These are phyloP conservation scores for Malus sieversii DNA, from an alignment of 306 rosid genomes.

Conservation along the genomic window DNA sequence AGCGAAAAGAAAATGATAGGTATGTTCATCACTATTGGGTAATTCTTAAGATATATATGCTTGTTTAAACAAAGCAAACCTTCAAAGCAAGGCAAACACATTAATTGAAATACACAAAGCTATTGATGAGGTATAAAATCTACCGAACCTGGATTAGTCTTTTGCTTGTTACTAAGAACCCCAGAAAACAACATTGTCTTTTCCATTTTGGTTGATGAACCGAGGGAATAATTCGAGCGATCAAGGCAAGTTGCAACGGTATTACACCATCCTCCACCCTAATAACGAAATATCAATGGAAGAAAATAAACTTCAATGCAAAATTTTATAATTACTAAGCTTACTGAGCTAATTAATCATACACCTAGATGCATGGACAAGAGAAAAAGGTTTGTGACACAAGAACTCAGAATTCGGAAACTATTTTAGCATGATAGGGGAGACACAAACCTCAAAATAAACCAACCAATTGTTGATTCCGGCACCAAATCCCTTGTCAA, in stretches of 20 bases:
- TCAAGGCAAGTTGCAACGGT: conserved; percentile 68
- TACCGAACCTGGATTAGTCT: conserved; percentile 73
- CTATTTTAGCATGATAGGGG: background rate
- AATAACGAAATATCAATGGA: conserved; percentile 2
- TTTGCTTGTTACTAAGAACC: conserved; percentile 36
- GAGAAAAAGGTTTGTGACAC: background rate
- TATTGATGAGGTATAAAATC: background rate
- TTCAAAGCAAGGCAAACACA: too few species aligned
- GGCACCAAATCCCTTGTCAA: conserved; percentile 57
- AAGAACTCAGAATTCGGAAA: too few species aligned
- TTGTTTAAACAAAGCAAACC: too few species aligned
- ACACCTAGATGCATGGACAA: too few species aligned
- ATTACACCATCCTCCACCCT: conserved; percentile 99
- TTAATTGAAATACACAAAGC: too few species aligned
- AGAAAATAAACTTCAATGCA: background rate
- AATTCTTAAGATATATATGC: background rate
- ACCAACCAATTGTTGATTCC: conserved; percentile 81
- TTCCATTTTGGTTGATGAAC: conserved; percentile 73
- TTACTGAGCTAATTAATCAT: too few species aligned
- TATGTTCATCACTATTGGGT: background rate
- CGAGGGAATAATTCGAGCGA: conserved; percentile 61
- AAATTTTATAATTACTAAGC: too few species aligned
- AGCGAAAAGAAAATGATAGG: background rate
- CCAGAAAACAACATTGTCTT: conserved; percentile 65
- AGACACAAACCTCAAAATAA: conserved; percentile 66